phyloP scores from a whole-genome alignment of 2,329 filamentous ascomycete species.

The Fusarium siculi region DNA sequence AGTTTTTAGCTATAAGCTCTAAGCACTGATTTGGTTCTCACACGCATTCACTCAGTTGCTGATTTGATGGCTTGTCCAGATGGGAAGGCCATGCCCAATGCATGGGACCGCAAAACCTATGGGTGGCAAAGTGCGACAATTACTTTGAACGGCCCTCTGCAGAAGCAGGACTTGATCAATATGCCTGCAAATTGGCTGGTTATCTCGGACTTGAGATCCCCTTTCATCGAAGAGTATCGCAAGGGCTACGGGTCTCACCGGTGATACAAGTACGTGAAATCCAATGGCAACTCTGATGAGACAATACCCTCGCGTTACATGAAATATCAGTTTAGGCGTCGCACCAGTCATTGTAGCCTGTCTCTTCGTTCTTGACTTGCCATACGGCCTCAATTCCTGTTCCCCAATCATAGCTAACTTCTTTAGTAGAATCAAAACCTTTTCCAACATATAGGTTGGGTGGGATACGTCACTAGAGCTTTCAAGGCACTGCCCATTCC shows the following conservation, averaged over 20 bases:
- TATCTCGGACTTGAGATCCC: not conserved
- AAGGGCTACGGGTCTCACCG: not conserved
- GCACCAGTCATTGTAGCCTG: not conserved
- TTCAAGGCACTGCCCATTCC: too few species aligned
- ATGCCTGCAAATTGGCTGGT: not conserved
- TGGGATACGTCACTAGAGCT: too few species aligned
- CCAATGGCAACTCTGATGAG: not conserved
- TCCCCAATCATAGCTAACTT: too few species aligned
- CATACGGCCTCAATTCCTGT: not conserved
- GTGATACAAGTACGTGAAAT: not conserved
- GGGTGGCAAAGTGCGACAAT: too few species aligned
- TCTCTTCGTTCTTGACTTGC: not conserved
- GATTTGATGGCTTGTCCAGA: not conserved
- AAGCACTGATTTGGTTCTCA: rapidly evolving
- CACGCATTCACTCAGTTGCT: rapidly evolving
- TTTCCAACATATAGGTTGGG: too few species aligned
- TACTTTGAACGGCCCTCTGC: too few species aligned
- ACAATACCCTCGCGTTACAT: not conserved
- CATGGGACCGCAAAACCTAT: too few species aligned
- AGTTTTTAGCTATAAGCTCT: rapidly evolving
- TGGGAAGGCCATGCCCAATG: not conserved
- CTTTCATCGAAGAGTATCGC: not conserved
- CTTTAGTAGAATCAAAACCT: too few species aligned
- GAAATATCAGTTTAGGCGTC: not conserved
- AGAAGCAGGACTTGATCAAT: too few species aligned